A percentile compares a stretch with the other conserved stretches of the same genome.
Conservation (phyloP, 139 green algal species). For the Eudorina sp. region DNA sequence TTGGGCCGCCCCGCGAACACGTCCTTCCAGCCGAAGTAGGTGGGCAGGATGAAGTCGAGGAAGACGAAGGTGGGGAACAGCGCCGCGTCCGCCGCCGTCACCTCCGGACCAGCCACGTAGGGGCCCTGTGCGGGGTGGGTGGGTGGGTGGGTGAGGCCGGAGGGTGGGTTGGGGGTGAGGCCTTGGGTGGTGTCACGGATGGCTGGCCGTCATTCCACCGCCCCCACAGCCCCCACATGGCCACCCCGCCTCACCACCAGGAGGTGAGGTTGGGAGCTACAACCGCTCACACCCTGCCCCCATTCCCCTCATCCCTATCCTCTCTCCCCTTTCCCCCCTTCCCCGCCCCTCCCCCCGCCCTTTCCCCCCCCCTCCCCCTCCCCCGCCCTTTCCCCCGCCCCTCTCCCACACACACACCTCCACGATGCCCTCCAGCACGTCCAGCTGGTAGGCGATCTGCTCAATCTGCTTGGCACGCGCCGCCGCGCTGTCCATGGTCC, state of each 20-base stretch:
- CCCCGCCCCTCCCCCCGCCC: not conserved
- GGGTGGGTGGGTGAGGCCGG: not conserved
- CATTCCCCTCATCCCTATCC: too few relatives aligned
- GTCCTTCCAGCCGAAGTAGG: slow-evolving; percentile 81
- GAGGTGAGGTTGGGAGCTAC: too few relatives aligned
- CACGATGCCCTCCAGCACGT: slow-evolving; percentile 75
- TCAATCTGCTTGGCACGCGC: slow-evolving; percentile 66
- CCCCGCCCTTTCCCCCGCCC: not conserved
- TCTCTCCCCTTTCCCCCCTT: too few relatives aligned
- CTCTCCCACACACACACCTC: not conserved
- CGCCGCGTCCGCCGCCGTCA: slow-evolving; percentile 69
- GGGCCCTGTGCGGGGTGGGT: slow-evolving; percentile 50
- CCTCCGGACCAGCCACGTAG: slow-evolving; percentile 63
- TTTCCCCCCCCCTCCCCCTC: not conserved
- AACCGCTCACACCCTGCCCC: too few relatives aligned
- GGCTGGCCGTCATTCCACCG: too few relatives aligned
- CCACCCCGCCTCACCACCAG: too few relatives aligned
- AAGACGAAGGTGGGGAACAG: slow-evolving; percentile 87
- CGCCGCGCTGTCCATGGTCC: slow-evolving; percentile 65
- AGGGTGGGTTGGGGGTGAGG: not conserved
- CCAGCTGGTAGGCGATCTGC: slow-evolving; percentile 74
- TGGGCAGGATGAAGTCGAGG: slow-evolving; percentile 76
- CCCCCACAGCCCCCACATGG: too few relatives aligned
- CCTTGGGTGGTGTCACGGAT: too few relatives aligned
- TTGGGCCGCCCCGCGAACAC: slow-evolving; percentile 76